phyloP scores from a whole-genome alignment of 192 early-diverging fungal species.

The Coemansia sp. region DNA sequence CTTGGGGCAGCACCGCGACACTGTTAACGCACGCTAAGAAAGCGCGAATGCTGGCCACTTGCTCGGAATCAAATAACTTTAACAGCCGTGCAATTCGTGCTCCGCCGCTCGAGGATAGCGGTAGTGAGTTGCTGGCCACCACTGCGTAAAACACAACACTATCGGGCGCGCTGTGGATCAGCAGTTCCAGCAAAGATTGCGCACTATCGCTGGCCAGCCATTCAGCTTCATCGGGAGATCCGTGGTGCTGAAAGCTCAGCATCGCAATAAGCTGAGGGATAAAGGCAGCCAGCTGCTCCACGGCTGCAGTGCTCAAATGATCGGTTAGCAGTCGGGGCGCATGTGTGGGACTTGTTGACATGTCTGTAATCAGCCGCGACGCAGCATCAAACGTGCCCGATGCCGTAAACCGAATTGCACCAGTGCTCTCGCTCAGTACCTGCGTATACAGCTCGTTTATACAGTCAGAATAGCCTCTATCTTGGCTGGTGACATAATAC shows the following conservation, averaged over 20 bases:
- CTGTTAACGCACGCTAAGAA: slow-evolving; percentile 18
- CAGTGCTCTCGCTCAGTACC: slow-evolving; percentile 18
- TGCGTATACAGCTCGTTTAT: slow-evolving; percentile 20
- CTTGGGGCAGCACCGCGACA: slow-evolving; percentile 28
- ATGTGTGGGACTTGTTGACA: slow-evolving; percentile 8
- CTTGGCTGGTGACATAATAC: slow-evolving; percentile 11
- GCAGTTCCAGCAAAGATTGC: slow-evolving; percentile 7
- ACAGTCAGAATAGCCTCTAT: neutral
- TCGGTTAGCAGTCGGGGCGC: slow-evolving; percentile 12
- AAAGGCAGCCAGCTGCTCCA: slow-evolving; percentile 26
- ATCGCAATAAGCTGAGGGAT: slow-evolving; percentile 43
- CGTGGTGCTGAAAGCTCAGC: slow-evolving; percentile 15
- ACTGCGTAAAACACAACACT: slow-evolving; percentile 30
- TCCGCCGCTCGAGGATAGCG: slow-evolving; percentile 7
- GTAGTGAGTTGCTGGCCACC: slow-evolving; percentile 26
- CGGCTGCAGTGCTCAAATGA: slow-evolving; percentile 19
- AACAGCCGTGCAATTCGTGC: slow-evolving; percentile 11
- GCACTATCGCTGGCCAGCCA: slow-evolving; percentile 13
- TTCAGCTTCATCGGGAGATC: neutral
- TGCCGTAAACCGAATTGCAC: slow-evolving; percentile 22
- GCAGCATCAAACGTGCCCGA: slow-evolving; percentile 35
- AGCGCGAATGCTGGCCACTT: slow-evolving; percentile 16
- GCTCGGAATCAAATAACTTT: slow-evolving; percentile 7
- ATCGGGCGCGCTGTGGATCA: slow-evolving; percentile 23
- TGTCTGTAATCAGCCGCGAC: slow-evolving; percentile 26